Evolutionary conservation across 2,329 filamentous ascomycete genomes (phyloP), one percentile per base, ranked within the genome.

Genomic region (Cladosporium sp.): DNA sequence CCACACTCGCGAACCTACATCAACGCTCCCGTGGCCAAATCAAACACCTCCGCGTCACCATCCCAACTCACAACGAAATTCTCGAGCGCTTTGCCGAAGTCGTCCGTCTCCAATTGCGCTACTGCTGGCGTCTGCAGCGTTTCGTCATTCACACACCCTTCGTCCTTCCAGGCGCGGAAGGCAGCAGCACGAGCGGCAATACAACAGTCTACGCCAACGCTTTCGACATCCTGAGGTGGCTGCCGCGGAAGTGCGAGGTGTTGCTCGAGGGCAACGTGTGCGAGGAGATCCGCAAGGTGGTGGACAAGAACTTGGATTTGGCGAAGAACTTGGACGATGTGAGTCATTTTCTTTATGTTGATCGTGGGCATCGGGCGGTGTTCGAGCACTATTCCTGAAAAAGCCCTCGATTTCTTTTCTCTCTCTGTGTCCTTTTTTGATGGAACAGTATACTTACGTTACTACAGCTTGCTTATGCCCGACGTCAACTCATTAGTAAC

Each of bases 141-240:
- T 76, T 82, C 59, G 77, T 76, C 41, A 79, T 83, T 32, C 73
- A 77, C 21, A 73, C 81, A 58, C 78, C 74, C 8, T 76, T 75
- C 67, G 71, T 70, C 15, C 70, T 75, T 6, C 74, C 74, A 1
- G 71, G 73, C 24, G 69, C 72, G 1, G 74, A 75, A 60, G 73
- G 73, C 41, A 74, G 72, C 66, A 73, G 70, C 11, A 74, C 71
- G 11, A 72, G 69, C 34, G 75, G 77, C 10, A 78, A 78, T 30
- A 79, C 77, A 3, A 80, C 78, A 28, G 79, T 82, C 8, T 82
- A 82, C 65, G 80, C 80, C 15, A 82, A 82, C 65, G 80, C 80
- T 0, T 83, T 83, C 66, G 80, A 81, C 66, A 82, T 82, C 38
- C 70, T 83, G 44, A 68, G 80, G 15, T 83, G 80, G 80, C 68